These are phyloP conservation scores for Cystofilobasidium ferigula DNA, from an alignment of 768 basidiomycete genomes.

Conservation along the genomic window DNA sequence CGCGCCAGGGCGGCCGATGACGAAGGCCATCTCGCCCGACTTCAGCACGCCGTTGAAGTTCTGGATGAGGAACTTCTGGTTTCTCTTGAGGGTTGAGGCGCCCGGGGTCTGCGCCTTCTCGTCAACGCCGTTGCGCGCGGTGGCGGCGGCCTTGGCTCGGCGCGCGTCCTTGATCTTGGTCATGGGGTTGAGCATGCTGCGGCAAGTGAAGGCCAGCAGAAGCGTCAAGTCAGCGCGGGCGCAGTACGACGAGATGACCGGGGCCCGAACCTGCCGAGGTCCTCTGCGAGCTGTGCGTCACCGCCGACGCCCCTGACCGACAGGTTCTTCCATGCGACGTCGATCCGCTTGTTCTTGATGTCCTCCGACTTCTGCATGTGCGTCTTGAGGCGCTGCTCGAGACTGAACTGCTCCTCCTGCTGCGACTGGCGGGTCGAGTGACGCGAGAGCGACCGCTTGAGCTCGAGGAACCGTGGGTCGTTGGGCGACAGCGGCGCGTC, in stretches of 20 bases:
- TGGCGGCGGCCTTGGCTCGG: constrained; percentile 3
- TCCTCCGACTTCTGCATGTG: constrained; percentile 60
- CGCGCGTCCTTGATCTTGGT: constrained; percentile 16
- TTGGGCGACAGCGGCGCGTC: neutral
- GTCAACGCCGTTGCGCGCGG: neutral
- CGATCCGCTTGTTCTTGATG: constrained; percentile 63
- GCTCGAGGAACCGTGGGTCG: constrained; percentile 14
- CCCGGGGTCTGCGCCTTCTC: neutral
- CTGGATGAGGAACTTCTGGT: constrained; percentile 19
- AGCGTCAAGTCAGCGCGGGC: neutral
- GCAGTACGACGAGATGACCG: neutral
- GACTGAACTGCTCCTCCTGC: constrained; percentile 28
- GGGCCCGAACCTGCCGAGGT: constrained; percentile 11
- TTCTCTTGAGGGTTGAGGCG: constrained; percentile 12
- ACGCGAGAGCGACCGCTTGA: constrained; percentile 12
- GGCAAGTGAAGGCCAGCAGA: constrained; percentile 27
- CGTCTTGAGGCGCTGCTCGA: constrained; percentile 56
- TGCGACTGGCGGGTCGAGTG: neutral
- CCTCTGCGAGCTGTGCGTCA: constrained; percentile 30
- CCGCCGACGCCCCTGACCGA: constrained; percentile 52
- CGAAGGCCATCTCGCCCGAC: constrained; percentile 25
- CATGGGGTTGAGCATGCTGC: constrained; percentile 23
- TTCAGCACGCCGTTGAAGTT: constrained; percentile 23
- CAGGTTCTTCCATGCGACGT: constrained; percentile 62
- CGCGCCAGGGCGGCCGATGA: constrained; percentile 23